Evolutionary conservation across 495 filamentous ascomycete genomes (phyloP).

Genomic region (Penicillium lividum): DNA sequence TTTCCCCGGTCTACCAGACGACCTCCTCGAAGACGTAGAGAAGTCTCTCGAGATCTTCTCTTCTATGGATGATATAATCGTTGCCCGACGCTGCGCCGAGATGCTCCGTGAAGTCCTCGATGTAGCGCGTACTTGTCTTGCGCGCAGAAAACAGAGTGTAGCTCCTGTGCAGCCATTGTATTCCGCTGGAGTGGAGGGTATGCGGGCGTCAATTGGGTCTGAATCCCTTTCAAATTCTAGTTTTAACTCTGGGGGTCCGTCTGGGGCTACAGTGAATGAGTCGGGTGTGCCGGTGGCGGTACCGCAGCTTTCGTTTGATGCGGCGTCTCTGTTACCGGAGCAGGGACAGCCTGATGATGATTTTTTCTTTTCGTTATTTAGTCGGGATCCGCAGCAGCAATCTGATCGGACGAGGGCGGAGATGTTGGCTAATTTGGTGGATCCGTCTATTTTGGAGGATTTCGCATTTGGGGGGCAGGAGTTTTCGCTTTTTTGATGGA

Average conservation of each 20-base stretch:
- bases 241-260: no score
- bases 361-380: constrained; percentile 30
- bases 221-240: not conserved
- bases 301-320: not conserved
- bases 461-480: constrained; percentile 33
- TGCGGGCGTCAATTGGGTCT: not conserved
- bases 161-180: not conserved
- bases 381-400: constrained; percentile 12
- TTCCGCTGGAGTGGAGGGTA: not conserved
- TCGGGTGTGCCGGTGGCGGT: not conserved
- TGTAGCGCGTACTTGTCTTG: constrained; percentile 23
- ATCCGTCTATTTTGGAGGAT: constrained; percentile 30
- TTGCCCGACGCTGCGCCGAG: constrained; percentile 29
- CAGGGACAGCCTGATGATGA: constrained; percentile 13
- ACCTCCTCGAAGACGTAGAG: constrained; percentile 25
- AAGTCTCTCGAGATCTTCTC: constrained; percentile 31
- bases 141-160: constrained; percentile 7
- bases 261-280: no score
- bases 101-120: constrained; percentile 29
- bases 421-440: constrained; percentile 29
- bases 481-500: constrained; percentile 21
- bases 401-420: constrained; percentile 22
- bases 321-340: not conserved
- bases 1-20: constrained; percentile 14
- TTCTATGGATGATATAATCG: constrained; percentile 31